Conservation (phyloP, 441 rosid species). For the Aquilaria agallochum region DNA sequence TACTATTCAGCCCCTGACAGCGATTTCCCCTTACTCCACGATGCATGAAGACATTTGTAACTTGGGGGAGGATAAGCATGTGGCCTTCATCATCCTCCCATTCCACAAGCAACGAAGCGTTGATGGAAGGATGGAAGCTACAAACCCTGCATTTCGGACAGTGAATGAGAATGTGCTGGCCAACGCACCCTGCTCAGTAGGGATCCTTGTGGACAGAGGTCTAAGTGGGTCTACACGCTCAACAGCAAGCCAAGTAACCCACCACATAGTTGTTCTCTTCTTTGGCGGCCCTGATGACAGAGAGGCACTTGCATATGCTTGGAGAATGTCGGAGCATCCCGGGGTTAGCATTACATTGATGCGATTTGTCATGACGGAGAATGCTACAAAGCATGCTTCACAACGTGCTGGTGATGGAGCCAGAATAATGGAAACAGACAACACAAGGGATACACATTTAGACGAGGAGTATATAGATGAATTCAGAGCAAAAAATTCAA, state of each 20-base stretch:
- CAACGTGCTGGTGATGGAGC: not conserved
- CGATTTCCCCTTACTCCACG: slow-evolving; percentile 80
- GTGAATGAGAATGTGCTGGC: slow-evolving; percentile 69
- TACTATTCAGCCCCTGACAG: slow-evolving; percentile 77
- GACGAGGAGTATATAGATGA: slow-evolving; percentile 57
- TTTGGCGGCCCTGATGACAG: slow-evolving; percentile 86
- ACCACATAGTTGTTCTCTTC: slow-evolving; percentile 64
- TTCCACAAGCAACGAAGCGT: slow-evolving; percentile 83
- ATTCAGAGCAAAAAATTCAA: slow-evolving; percentile 36
- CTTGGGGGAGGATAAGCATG: slow-evolving; percentile 82
- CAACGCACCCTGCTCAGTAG: slow-evolving; percentile 86
- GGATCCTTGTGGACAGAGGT: slow-evolving; percentile 84
- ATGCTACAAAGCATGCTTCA: not conserved
- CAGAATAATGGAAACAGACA: slow-evolving; percentile 22
- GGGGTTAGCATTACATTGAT: slow-evolving; percentile 55
- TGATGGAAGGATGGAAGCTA: slow-evolving; percentile 76
- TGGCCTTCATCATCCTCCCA: slow-evolving; percentile 68
- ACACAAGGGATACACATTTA: slow-evolving; percentile 33
- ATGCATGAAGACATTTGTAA: slow-evolving; percentile 87
- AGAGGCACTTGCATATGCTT: slow-evolving; percentile 76
- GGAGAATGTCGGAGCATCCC: slow-evolving; percentile 75
- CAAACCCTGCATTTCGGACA: slow-evolving; percentile 60
- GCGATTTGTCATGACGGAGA: slow-evolving; percentile 30
- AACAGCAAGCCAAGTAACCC: slow-evolving; percentile 46
- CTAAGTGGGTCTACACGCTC: slow-evolving; percentile 45